These are phyloP conservation scores for Mrakia frigida DNA, from an alignment of 768 basidiomycete species.

Conservation along the genomic window DNA sequence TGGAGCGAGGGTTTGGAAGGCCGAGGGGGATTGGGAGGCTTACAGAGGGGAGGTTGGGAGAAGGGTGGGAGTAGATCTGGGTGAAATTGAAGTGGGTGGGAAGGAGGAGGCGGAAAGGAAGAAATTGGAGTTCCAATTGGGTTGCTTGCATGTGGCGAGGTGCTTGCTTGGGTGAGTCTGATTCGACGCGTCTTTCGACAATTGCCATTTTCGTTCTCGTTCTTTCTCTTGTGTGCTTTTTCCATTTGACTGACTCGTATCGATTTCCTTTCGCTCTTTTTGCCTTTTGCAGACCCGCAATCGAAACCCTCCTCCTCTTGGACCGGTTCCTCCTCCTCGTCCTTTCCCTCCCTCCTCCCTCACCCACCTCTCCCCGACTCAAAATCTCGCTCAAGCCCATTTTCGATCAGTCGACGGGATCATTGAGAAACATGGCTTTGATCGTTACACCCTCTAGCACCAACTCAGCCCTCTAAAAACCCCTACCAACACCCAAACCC, in stretches of 20 bases:
- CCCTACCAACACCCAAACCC: background rate
- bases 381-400: background rate
- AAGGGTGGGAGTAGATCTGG: background rate
- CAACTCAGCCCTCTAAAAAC: too few relatives aligned
- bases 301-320: slow-evolving; percentile 5
- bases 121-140: slow-evolving; percentile 3
- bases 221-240: too few relatives aligned
- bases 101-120: background rate
- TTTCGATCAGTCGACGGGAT: background rate
- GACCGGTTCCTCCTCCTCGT: slow-evolving; percentile 3
- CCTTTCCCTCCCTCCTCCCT: background rate
- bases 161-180: slow-evolving; percentile 10
- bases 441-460: background rate
- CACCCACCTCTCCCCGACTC: background rate
- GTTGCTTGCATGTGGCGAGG: background rate
- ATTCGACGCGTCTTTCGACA: background rate
- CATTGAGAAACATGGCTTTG: slow-evolving; percentile 5
- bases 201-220: background rate
- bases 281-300: background rate
- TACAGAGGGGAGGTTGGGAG: background rate
- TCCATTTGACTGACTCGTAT: too few relatives aligned
- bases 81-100: background rate
- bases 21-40: background rate
- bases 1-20: background rate
- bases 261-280: background rate